These are phyloP conservation scores for Alternaria triticina DNA, from an alignment of 2,329 filamentous ascomycete genomes.

Conservation along the genomic window DNA sequence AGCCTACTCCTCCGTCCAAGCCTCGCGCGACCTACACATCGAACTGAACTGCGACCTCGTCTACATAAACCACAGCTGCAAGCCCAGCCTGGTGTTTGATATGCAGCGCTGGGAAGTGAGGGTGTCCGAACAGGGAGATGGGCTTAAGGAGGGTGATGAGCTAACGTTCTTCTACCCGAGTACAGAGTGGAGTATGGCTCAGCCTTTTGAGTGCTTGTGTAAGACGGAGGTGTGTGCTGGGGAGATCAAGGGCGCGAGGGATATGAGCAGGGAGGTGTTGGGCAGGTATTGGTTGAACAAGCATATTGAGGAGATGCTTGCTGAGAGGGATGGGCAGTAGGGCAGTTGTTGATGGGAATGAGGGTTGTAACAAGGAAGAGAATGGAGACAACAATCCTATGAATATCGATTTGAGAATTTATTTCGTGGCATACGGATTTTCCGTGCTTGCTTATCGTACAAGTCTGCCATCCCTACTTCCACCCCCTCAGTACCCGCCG, in stretches of 20 bases:
- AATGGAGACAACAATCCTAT: neutral
- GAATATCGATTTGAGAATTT: neutral
- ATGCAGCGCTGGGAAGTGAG: conserved; percentile 60
- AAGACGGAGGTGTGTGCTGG: conserved; percentile 64
- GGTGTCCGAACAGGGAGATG: conserved; percentile 52
- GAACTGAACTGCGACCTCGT: conserved; percentile 64
- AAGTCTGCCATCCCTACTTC: neutral
- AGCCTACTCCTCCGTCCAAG: conserved; percentile 62
- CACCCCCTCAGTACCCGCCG: neutral
- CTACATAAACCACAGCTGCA: conserved; percentile 64
- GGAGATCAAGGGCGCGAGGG: conserved; percentile 66
- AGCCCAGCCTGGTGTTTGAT: conserved; percentile 61
- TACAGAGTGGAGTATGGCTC: conserved; percentile 76
- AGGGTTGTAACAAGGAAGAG: neutral
- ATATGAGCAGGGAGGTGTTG: conserved; percentile 63
- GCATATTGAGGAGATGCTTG: conserved; percentile 42
- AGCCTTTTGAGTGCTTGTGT: conserved; percentile 73
- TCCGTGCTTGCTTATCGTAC: too few relatives aligned
- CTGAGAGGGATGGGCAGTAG: conserved; percentile 21
- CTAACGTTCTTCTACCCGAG: conserved; percentile 74
- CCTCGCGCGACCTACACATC: conserved; percentile 57
- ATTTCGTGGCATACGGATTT: too few relatives aligned
- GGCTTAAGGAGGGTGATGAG: conserved; percentile 48
- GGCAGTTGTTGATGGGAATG: neutral
- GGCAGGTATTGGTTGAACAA: conserved; percentile 57